Evolutionary conservation across 805 yeast genomes (phyloP), one percentile per base, ranked within the genome.

Genomic region (Candida anglica): DNA sequence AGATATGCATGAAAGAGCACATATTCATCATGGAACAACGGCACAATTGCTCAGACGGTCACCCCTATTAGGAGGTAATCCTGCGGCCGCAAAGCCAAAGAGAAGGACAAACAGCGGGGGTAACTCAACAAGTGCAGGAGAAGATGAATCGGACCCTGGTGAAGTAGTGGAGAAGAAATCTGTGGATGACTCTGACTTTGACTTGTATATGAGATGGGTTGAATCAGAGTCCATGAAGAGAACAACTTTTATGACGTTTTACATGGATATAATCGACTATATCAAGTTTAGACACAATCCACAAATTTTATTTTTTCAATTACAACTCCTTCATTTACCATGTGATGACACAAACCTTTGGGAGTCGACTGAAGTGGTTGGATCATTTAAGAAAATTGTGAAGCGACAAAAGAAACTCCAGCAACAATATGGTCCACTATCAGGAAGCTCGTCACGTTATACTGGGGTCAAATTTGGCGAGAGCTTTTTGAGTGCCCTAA

Each of bases 21-120:
- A 82, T 55, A 62, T 87, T 15, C 95, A 87, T 52, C 96, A 86
- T 54, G 95, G 93, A 4, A 82, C 95, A 0, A 79, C 89, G 0
- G 79, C 86, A 26, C 95, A 86, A 55, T 59, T 86, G 27, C 59
- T 86, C 32, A 63, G 94, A 44, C 66, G 95, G 45, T 77, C 86
- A 0, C 86, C 94, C 1, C 73, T 83, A 1, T 56, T 86, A 21
- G 88, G 88, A 10, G 88, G 88, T 0, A 76, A 81, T 37, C 85
- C 87, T 0, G 58, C 53, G 28, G 59, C 46, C 29, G 44, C 43
- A 34, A 59, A 46, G 13, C 54, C 45, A 34, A 52, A 36, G 28
- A 47, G 43, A 34, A 57, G 32, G 34, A 47, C 42, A 32, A 46
- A 42, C 10, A 48, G 47, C 8, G 15, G 15, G 26, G 58, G 53